phyloP scores from a whole-genome alignment of 1,284 basidiomycete species.

The Tetrapyrgos nigripes region DNA sequence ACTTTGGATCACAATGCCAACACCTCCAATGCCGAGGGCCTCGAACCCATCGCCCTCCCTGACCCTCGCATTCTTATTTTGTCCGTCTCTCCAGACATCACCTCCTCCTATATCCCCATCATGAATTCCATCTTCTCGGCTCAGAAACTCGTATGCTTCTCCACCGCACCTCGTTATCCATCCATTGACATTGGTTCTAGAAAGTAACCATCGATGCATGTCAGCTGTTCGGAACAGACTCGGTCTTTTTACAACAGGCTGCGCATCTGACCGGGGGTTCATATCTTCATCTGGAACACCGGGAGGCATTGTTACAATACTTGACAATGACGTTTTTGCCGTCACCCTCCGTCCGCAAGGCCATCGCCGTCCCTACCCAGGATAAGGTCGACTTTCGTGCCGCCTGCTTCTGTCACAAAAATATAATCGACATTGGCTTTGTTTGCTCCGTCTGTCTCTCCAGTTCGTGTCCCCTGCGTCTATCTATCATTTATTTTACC shows the following conservation, averaged over 20 bases:
- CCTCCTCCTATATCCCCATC: slow-evolving; percentile 92
- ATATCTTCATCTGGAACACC: slow-evolving; percentile 85
- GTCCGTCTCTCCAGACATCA: slow-evolving; percentile 90
- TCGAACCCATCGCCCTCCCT: slow-evolving; percentile 51
- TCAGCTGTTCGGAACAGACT: slow-evolving; percentile 89
- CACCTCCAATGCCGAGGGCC: slow-evolving; percentile 32
- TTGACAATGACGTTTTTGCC: slow-evolving; percentile 93
- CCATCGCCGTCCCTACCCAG: slow-evolving; percentile 88
- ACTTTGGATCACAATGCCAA: slow-evolving; percentile 48
- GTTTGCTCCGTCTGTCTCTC: slow-evolving; percentile 97
- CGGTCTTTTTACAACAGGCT: slow-evolving; percentile 97
- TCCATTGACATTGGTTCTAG: slow-evolving; percentile 45
- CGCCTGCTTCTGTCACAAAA: slow-evolving; percentile 98
- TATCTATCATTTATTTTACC: slow-evolving; percentile 11
- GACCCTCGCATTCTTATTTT: slow-evolving; percentile 91
- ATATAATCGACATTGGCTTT: slow-evolving; percentile 95
- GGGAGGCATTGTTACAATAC: slow-evolving; percentile 87
- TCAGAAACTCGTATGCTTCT: slow-evolving; percentile 83
- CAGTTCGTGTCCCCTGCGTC: slow-evolving; percentile 60
- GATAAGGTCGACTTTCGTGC: slow-evolving; percentile 97
- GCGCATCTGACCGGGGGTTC: slow-evolving; percentile 94
- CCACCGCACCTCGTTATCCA: slow-evolving; percentile 5
- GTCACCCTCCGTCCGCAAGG: slow-evolving; percentile 77
- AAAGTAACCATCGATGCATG: slow-evolving; percentile 97
- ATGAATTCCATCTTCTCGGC: slow-evolving; percentile 99